phyloP scores from a whole-genome alignment of 2,329 filamentous ascomycete species.

The Aureobasidium sp. region DNA sequence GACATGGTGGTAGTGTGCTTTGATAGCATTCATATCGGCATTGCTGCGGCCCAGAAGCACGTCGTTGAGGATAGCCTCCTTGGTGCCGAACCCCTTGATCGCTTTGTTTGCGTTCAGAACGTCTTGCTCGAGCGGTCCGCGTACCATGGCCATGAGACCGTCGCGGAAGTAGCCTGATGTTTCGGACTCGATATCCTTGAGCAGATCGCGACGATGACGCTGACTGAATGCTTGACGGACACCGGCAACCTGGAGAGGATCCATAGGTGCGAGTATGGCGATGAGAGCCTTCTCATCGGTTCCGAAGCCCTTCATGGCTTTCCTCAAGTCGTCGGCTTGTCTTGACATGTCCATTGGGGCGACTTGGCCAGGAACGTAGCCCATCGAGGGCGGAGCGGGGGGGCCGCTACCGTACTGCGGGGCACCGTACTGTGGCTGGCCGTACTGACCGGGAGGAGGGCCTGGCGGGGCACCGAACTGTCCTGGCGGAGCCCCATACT shows the following conservation, averaged over 20 bases:
- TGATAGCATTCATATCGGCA: constrained; percentile 81
- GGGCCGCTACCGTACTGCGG: constrained; percentile 27
- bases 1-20: constrained; percentile 60
- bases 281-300: constrained; percentile 78
- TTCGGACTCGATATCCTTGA: constrained; percentile 69
- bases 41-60: constrained; percentile 75
- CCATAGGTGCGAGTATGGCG: constrained; percentile 57
- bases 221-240: constrained; percentile 59
- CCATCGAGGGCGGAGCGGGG: constrained; percentile 58
- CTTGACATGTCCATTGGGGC: constrained; percentile 56
- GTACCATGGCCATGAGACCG: constrained; percentile 64
- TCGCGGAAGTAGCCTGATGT: constrained; percentile 63
- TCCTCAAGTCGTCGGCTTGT: constrained; percentile 63
- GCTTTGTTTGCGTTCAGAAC: constrained; percentile 60
- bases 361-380: constrained; percentile 64
- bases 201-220: constrained; percentile 56
- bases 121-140: constrained; percentile 73
- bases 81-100: constrained; percentile 73
- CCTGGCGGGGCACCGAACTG: constrained; percentile 14
- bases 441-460: constrained; percentile 18
- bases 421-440: constrained; percentile 26
- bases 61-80: constrained; percentile 78
- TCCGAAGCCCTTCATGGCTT: constrained; percentile 88
- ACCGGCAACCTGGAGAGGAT: constrained; percentile 66
- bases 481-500: constrained; percentile 10